phyloP scores from a whole-genome alignment of 2,329 filamentous ascomycete genomes.

The Trichophyton simii region DNA sequence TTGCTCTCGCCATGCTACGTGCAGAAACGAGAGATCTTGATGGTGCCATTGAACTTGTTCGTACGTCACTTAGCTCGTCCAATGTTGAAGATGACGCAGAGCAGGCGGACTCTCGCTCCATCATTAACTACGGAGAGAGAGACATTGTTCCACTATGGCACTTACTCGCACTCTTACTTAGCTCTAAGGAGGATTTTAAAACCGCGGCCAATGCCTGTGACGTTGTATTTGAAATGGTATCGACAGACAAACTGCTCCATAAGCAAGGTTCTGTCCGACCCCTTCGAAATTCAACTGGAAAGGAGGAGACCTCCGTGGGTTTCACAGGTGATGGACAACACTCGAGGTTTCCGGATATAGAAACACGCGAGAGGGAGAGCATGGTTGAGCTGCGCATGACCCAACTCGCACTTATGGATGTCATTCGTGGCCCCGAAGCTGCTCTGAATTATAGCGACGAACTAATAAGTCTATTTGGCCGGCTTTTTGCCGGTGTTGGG shows the following conservation, averaged over 20 bases:
- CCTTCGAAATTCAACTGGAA: slow-evolving; percentile 18
- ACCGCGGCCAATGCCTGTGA: slow-evolving; percentile 75
- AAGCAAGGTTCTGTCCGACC: slow-evolving; percentile 43
- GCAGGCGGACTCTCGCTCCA: slow-evolving; percentile 22
- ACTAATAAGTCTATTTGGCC: slow-evolving; percentile 65
- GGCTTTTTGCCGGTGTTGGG: slow-evolving; percentile 59
- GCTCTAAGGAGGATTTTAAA: slow-evolving; percentile 70
- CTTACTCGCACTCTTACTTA: slow-evolving; percentile 71
- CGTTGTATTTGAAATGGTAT: slow-evolving; percentile 82
- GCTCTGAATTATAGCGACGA: slow-evolving; percentile 84
- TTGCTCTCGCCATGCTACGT: slow-evolving; percentile 69
- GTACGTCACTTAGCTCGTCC: slow-evolving; percentile 52
- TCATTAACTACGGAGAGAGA: slow-evolving; percentile 26
- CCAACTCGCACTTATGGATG: slow-evolving; percentile 70
- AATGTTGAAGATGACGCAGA: slow-evolving; percentile 22
- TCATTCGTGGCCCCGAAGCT: slow-evolving; percentile 67
- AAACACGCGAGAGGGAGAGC: slow-evolving; percentile 68
- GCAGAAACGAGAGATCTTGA: slow-evolving; percentile 74
- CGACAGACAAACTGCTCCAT: slow-evolving; percentile 53
- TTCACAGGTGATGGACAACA: slow-evolving; percentile 9
- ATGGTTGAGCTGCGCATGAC: slow-evolving; percentile 96
- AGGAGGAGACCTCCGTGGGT: slow-evolving; percentile 9
- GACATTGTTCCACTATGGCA: slow-evolving; percentile 78
- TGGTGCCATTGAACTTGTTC: slow-evolving; percentile 69
- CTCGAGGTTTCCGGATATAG: slow-evolving; percentile 65